Evolutionary conservation across 495 filamentous ascomycete species (phyloP), one percentile per base, ranked within the genome.

Genomic region (Penicillium angulare): DNA sequence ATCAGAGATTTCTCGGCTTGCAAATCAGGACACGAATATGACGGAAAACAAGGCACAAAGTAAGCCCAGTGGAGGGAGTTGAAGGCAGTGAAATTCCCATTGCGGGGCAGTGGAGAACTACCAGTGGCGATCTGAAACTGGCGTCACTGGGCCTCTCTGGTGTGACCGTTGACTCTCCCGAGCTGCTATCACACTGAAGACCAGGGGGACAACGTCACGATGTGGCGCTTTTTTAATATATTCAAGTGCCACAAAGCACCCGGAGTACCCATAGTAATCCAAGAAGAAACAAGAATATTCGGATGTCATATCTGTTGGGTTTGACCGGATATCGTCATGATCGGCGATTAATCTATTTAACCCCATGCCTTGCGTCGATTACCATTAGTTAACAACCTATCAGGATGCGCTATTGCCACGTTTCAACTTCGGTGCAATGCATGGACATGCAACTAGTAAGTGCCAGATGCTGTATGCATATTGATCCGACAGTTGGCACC

Each of bases 181-280:
- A 41, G 13, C 9, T 15, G n/a, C n/a, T n/a, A n/a, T 23, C 13
- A 8, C 5, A 24, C 12, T 7, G 22, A 20, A 20, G 13, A 20
- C 18, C 5, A 23, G 24, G 8, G 17, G 7, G 9, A 12, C 8
- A 17, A 50, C 47, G 50, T 58, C 55, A 58, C 55, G 5, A 43
- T 58, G 55, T 58, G 55, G 55, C 50, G 47, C 47, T 39, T 49
- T 53, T 49, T 53, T 58, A 50, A 53, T 53, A 33, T 53, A 53
- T 50, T 58, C 33, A 45, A 38, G 55, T 58, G 47, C 36, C 50
- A 53, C 55, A 38, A n/a, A n/a, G n/a, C n/a, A n/a, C n/a, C n/a
- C n/a, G n/a, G n/a, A n/a, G n/a, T n/a, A n/a, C n/a, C n/a, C n/a
- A n/a, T n/a, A n/a, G n/a, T n/a, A n/a, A n/a, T n/a, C n/a, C n/a